Evolutionary conservation across 345 rosid species (phyloP), one percentile per base, ranked within the genome.

Genomic region (Zanthoxylum bungeanum): DNA sequence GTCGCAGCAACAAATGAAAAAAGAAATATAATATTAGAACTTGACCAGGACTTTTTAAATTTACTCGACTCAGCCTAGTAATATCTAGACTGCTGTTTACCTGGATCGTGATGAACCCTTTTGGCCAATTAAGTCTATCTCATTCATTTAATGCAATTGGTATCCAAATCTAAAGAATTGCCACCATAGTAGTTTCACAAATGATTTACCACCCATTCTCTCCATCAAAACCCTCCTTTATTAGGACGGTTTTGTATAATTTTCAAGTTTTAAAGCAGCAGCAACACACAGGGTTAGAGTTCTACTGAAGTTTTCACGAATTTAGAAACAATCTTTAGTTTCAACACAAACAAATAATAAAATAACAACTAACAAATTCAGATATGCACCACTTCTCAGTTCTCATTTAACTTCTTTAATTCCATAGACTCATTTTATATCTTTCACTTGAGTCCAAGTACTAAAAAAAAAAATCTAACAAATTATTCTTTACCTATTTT

Each of bases 11-110:
- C 4, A 63, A 68, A 19, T 36, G 7, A 57, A 47, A 62, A 11
- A 33, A 64, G 64, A 81, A 60, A 3, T 72, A 37, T 30, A 49
- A 2, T 37, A 72, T 64, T 30, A 75, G 70, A 40, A 58, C 21
- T 12, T 64, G 60, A 55, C 12, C 12, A 59, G 24, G 27, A 37
- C 22, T 55, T 66, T 24, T 51, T 40, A 30, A 46, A 31, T 68
- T 5, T 27, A 62, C 14, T 27, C 2, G 51, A 31, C 31, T 21
- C 34, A 31, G n/a, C n/a, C 11, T 46, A 44, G 22, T 69, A 58
- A 69, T 22, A 39, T 21, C 22, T 12, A 53, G 30, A 64, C 19
- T 14, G 1, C 51, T 31, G 7, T 60, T 42, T 44, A 30, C 62
- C 34, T 19, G 25, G 36, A 62, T 47, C 36, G 2, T 39, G 5